These are phyloP conservation scores for Saturnispora diversa DNA, from an alignment of 805 yeast genomes.

Conservation along the genomic window DNA sequence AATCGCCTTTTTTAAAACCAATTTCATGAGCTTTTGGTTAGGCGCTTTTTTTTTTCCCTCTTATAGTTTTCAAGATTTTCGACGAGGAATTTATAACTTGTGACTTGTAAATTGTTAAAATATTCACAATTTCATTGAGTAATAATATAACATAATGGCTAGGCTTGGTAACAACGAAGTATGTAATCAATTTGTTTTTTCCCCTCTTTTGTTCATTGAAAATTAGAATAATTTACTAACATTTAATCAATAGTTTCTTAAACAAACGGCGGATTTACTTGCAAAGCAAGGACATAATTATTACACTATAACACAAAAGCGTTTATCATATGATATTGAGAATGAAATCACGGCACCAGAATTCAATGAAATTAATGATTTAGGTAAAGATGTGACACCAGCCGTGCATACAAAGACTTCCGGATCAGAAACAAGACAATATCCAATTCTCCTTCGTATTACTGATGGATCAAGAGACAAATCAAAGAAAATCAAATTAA, in stretches of 20 bases:
- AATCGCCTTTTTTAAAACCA: too few relatives aligned
- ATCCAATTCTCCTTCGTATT: constrained; percentile 62
- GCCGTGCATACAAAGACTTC: constrained; percentile 9
- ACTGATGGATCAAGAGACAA: constrained; percentile 49
- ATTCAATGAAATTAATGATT: constrained; percentile 14
- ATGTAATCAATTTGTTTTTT: constrained; percentile 10
- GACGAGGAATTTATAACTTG: too few relatives aligned
- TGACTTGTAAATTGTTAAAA: too few relatives aligned
- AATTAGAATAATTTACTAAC: constrained; percentile 3
- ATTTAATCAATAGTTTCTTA: constrained; percentile 20
- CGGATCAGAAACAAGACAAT: constrained; percentile 20
- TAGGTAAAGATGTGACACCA: constrained; percentile 15
- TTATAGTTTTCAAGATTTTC: too few relatives aligned
- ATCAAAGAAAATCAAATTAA: constrained; percentile 46
- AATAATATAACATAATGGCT: not conserved
- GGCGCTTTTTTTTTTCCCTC: not conserved
- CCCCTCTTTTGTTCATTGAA: not conserved
- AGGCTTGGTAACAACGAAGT: constrained; percentile 18
- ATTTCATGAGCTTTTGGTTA: not conserved
- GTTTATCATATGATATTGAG: constrained; percentile 30
- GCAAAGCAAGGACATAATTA: constrained; percentile 29
- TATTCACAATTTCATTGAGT: not conserved
- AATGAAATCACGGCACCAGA: constrained; percentile 16
- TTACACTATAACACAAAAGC: constrained; percentile 53
- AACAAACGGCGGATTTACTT: constrained; percentile 19